Percentiles rank a stretch among this genome's conserved stretches.
phyloP scores from a whole-genome alignment of 2,329 filamentous ascomycete species.

The Ophidiomyces ophidiicola region DNA sequence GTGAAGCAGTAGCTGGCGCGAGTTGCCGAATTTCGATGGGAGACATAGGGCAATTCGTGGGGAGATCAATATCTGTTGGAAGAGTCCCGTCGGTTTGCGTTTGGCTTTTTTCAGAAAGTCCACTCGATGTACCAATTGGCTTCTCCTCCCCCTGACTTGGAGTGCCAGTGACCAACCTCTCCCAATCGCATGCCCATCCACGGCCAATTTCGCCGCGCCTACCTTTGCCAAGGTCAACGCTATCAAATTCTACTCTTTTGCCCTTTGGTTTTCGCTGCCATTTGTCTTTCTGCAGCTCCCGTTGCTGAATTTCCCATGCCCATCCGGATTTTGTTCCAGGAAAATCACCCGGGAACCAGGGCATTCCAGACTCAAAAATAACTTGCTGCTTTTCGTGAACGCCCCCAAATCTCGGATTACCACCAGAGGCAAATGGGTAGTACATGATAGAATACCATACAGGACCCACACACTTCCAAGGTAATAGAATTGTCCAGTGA shows the following conservation, averaged over 20 bases:
- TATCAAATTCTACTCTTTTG: conserved; percentile 64
- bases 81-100: not conserved
- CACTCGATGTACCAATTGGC: not conserved
- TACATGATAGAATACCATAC: conserved; percentile 82
- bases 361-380: conserved; percentile 60
- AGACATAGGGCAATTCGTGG: conserved; percentile 15
- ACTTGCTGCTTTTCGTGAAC: conserved; percentile 68
- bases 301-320: conserved; percentile 61
- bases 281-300: conserved; percentile 44
- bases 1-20: conserved; percentile 26
- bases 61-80: not conserved
- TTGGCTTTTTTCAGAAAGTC: not conserved
- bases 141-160: conserved; percentile 3
- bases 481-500: conserved; percentile 71
- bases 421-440: conserved; percentile 64
- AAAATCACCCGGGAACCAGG: conserved; percentile 81
- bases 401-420: conserved; percentile 72
- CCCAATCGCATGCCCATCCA: conserved; percentile 77
- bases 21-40: conserved; percentile 31
- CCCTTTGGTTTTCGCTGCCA: conserved; percentile 74
- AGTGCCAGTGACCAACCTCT: conserved; percentile 45
- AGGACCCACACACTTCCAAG: conserved; percentile 77
- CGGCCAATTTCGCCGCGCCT: conserved; percentile 70
- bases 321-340: conserved; percentile 68
- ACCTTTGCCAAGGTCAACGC: conserved; percentile 58